Conservation (phyloP, 371 early-diverging fungal genomes). For the Zancudomyces culisetae region DNA sequence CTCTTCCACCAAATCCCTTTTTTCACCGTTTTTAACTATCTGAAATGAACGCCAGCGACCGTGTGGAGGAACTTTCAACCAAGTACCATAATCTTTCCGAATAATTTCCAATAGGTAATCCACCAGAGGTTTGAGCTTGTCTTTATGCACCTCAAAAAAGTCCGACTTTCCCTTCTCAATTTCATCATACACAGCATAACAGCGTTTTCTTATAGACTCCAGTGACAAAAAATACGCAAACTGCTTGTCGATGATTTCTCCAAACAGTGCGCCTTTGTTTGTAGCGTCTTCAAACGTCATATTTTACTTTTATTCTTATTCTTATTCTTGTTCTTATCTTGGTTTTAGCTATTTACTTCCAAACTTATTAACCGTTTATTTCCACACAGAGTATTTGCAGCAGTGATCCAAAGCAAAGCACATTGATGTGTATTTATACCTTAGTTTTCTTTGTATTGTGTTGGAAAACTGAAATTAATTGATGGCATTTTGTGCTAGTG, state of each 20-base stretch:
- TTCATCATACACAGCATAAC: conserved; percentile 37
- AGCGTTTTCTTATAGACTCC: conserved; percentile 55
- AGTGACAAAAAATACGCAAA: conserved; percentile 42
- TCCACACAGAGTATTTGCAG: too few species aligned
- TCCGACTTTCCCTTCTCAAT: conserved; percentile 24
- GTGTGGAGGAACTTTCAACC: conserved; percentile 58
- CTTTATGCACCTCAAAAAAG: conserved; percentile 48
- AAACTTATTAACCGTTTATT: too few species aligned
- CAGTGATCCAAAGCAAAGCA: too few species aligned
- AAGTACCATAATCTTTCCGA: conserved; percentile 39
- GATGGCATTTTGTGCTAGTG: too few species aligned
- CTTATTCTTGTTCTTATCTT: too few species aligned
- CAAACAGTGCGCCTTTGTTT: too few species aligned
- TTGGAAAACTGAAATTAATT: too few species aligned
- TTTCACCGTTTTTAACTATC: conserved; percentile 30
- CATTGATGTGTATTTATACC: too few species aligned
- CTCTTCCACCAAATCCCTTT: conserved; percentile 24
- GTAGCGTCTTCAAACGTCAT: too few species aligned
- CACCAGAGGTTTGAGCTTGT: conserved; percentile 38
- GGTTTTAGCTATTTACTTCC: too few species aligned
- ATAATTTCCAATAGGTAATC: conserved; percentile 46
- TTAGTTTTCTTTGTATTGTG: too few species aligned
- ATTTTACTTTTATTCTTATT: too few species aligned
- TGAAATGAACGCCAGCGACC: conserved; percentile 77
- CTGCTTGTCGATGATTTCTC: background rate